Base-by-base conservation (phyloP, 2,329 filamentous ascomycete genomes). In the Colletotrichum falcatum region DNA sequence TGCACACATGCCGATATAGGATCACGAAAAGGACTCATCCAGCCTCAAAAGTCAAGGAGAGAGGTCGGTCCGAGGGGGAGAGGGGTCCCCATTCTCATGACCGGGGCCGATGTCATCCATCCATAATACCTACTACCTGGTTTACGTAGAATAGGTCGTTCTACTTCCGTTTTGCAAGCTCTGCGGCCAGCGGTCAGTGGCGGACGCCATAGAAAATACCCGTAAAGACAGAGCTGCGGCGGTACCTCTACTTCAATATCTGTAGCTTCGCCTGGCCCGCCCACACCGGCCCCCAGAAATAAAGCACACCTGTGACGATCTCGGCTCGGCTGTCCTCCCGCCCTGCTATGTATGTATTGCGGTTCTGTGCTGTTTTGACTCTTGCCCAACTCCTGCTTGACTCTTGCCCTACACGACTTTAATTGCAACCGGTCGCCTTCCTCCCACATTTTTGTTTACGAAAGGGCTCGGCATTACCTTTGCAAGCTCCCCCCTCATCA, bases 241-340 rank as follows among this genome's bases (percentile, higher is more conserved):
- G 51, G 66, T 65, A 68, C 61, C 61, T 65, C 44, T 68, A 68
- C 66, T 46, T 68, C 18, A 37, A n/a, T 37, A 37, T 55, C 30
- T 37, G 33, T 37, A 23, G 33, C n/a, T 39, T 55, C 49, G 28
- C 26, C 58, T 30, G n/a, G 12, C 46, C 33, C 61, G 42, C 66
- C 44, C 49, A 48, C 62, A 70, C 55, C 55, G 63, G 63, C 56
- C 49, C 49, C 66, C 39, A 26, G 55, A 66, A 35, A 33, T 23
- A n/a, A 61, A 48, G n/a, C n/a, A 61, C 66, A 60, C 62, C 66
- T 70, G 66, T 56, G 63, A 70, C 66, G 49, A 70, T 70, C 66
- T 70, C 66, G 66, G 66, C 66, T 66, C 62, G 66, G 66, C 63
- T 66, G 58, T 53, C 49, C 53, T 70, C 23, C 67, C 64, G 58